These are phyloP conservation scores for Aspergillus asperescens DNA, from an alignment of 495 filamentous ascomycete species.

Conservation along the genomic window DNA sequence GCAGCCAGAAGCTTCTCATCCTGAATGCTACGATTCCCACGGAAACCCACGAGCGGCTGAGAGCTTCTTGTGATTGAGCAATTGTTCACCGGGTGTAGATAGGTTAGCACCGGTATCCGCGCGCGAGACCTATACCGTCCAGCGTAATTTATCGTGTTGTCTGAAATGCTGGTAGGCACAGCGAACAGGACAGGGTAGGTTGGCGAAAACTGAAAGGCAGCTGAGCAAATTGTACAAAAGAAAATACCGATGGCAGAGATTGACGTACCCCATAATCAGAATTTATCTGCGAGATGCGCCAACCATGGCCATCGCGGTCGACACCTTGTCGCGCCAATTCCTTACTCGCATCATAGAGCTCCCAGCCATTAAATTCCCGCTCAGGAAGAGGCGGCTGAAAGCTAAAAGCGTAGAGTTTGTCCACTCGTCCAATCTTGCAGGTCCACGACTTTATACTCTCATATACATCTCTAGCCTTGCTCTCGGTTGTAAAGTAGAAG, in stretches of 20 bases:
- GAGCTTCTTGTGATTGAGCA: slow-evolving; percentile 95
- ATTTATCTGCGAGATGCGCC: slow-evolving; percentile 91
- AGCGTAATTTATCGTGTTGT: slow-evolving; percentile 94
- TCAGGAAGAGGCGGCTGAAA: slow-evolving; percentile 72
- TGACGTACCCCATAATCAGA: slow-evolving; percentile 61
- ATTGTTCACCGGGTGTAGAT: slow-evolving; percentile 93
- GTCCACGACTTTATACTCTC: slow-evolving; percentile 80
- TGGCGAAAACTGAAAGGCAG: slow-evolving; percentile 67
- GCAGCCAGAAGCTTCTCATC: slow-evolving; percentile 91
- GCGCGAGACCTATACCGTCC: slow-evolving; percentile 79
- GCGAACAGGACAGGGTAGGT: slow-evolving; percentile 88
- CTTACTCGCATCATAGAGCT: slow-evolving; percentile 75
- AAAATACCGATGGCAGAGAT: not conserved
- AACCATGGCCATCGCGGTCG: slow-evolving; percentile 69
- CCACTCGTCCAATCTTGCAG: slow-evolving; percentile 75
- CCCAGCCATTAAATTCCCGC: slow-evolving; percentile 74
- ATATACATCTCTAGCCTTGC: slow-evolving; percentile 75
- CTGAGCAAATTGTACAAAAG: slow-evolving; percentile 21
- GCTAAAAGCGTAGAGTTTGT: slow-evolving; percentile 87
- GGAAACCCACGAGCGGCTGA: slow-evolving; percentile 83
- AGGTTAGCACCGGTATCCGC: slow-evolving; percentile 83
- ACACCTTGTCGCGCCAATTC: slow-evolving; percentile 82
- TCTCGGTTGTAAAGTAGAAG: slow-evolving; percentile 77
- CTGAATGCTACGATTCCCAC: slow-evolving; percentile 86
- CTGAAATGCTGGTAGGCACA: slow-evolving; percentile 84